A percentile compares a stretch with the other conserved stretches of the same genome.
phyloP scores from a whole-genome alignment of 208 protist species.

The Chromosphaera perkinsii region DNA sequence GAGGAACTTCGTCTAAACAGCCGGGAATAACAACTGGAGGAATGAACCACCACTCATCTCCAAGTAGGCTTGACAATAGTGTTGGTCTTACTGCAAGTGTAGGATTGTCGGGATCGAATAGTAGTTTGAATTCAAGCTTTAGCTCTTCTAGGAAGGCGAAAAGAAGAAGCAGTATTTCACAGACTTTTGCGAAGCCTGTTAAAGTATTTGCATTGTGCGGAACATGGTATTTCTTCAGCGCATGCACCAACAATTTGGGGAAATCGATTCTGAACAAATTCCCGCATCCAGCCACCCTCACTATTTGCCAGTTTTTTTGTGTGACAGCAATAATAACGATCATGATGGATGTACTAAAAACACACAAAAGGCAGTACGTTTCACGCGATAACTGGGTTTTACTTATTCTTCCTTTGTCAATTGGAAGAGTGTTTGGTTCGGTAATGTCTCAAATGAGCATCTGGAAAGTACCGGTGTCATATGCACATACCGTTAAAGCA shows the following conservation, averaged over 20 bases:
- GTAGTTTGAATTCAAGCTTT: too few species aligned
- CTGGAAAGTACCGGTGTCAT: slow-evolving; percentile 22
- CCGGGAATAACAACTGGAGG: too few species aligned
- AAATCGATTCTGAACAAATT: slow-evolving; percentile 18
- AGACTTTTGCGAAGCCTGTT: too few species aligned
- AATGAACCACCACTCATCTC: too few species aligned
- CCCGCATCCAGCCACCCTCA: slow-evolving; percentile 5
- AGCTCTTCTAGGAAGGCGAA: too few species aligned
- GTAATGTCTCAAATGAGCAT: slow-evolving; percentile 7
- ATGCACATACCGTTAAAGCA: slow-evolving; percentile 31
- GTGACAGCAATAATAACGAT: not conserved
- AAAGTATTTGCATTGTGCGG: not conserved
- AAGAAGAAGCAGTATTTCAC: too few species aligned
- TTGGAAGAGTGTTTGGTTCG: slow-evolving; percentile 10
- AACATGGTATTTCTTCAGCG: slow-evolving; percentile 5
- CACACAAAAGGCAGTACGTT: not conserved
- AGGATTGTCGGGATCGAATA: too few species aligned
- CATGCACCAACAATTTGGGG: slow-evolving; percentile 3
- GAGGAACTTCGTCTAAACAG: too few species aligned
- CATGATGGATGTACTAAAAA: slow-evolving; percentile 2
- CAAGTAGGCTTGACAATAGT: too few species aligned
- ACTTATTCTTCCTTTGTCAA: slow-evolving; percentile 1
- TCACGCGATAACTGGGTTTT: not conserved
- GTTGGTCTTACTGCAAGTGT: too few species aligned
- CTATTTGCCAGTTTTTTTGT: slow-evolving; percentile 5